Conservation (phyloP, 345 rosid genomes). For the Brassica juncea region DNA sequence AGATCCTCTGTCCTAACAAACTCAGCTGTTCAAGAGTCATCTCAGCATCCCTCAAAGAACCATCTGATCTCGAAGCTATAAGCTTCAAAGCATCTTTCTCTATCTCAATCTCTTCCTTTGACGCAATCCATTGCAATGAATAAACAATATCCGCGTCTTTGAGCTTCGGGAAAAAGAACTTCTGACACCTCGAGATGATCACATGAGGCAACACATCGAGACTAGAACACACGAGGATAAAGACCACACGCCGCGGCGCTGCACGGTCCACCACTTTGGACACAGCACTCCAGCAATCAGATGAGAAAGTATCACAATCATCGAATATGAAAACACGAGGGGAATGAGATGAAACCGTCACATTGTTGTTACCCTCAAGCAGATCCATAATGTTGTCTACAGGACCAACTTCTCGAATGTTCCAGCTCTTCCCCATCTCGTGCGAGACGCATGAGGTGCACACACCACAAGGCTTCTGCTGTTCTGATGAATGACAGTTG, state of each 20-base stretch:
- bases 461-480: conserved; percentile 79
- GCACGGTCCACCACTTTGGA: conserved; percentile 81
- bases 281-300: conserved; percentile 81
- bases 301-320: conserved; percentile 79
- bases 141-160: conserved; percentile 84
- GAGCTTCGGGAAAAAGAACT: conserved; percentile 92
- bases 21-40: conserved; percentile 98
- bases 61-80: conserved; percentile 94
- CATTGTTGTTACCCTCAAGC: conserved; percentile 54
- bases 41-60: conserved; percentile 95
- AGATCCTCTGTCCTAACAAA: conserved; percentile 87
- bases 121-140: conserved; percentile 80
- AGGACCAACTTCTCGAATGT: conserved; percentile 83
- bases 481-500: conserved; percentile 79
- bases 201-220: conserved; percentile 93
- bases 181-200: conserved; percentile 94
- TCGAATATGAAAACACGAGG: conserved; percentile 85
- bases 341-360: conserved; percentile 46
- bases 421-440: conserved; percentile 73
- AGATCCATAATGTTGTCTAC: conserved; percentile 63
- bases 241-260: conserved; percentile 78
- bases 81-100: conserved; percentile 92
- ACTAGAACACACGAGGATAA: conserved; percentile 85
- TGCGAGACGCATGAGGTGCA: conserved; percentile 79
- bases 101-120: conserved; percentile 76